Evolutionary conservation across 106 monocot genomes (phyloP).

Genomic region (Allium cepa): DNA sequence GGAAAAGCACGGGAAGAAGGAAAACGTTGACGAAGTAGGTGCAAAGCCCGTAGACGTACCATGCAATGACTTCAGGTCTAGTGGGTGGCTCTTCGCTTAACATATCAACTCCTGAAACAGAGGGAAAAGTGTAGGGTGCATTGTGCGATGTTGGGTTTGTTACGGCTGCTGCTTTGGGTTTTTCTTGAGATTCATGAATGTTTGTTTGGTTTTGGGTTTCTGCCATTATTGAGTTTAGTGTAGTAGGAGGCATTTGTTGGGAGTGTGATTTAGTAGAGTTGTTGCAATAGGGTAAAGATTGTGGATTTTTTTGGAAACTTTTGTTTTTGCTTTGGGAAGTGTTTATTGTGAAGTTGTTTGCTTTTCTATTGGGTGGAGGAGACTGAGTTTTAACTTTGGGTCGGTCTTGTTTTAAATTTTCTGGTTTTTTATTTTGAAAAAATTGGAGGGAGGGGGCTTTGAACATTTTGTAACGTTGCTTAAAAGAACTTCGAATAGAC

Average conservation of each 20-base stretch:
- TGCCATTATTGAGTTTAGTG: constrained; percentile 9
- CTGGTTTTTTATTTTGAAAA: not conserved
- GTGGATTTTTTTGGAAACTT: not conserved
- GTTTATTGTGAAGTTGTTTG: not conserved
- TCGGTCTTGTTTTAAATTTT: not conserved
- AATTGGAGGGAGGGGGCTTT: not conserved
- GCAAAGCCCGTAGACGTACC: constrained; percentile 42
- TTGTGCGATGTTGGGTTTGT: too few species aligned
- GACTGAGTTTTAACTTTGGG: not conserved
- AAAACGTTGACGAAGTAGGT: constrained; percentile 33
- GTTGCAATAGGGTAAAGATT: not conserved
- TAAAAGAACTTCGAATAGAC: not conserved
- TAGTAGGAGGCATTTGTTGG: not conserved
- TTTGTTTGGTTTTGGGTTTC: not conserved
- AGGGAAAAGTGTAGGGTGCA: too few species aligned
- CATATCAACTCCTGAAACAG: not conserved
- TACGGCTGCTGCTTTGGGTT: not conserved
- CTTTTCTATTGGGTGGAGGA: not conserved
- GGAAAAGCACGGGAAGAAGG: constrained; percentile 41
- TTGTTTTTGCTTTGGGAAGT: not conserved
- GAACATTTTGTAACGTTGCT: not conserved
- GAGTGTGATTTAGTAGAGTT: not conserved
- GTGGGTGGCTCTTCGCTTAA: constrained; percentile 4
- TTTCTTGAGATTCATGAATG: too few species aligned
- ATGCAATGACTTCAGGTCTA: constrained; percentile 25